Evolutionary conservation across 179 eudicot species (phyloP).

Genomic region (Sideroxylon spinosum): DNA sequence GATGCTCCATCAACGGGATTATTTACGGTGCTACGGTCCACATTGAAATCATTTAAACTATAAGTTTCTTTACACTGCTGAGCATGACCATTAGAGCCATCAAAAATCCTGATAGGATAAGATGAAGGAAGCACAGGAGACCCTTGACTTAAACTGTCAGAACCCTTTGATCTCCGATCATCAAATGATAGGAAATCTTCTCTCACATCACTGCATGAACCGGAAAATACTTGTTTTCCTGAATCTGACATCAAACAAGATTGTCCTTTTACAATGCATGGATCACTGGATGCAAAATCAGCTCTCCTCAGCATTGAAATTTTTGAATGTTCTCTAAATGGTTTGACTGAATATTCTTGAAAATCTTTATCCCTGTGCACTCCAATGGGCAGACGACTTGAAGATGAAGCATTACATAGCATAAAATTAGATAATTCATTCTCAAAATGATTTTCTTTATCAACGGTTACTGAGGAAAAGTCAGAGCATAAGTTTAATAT

Average conservation of each 20-base stretch:
- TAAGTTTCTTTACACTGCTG: constrained; percentile 21
- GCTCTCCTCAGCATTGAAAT: constrained; percentile 8
- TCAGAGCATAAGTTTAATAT: constrained; percentile 28
- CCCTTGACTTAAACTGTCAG: constrained; percentile 18
- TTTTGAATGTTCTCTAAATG: constrained; percentile 25
- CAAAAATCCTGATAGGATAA: constrained; percentile 23
- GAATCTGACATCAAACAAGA: constrained; percentile 20
- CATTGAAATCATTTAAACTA: constrained; percentile 17
- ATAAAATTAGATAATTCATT: constrained; percentile 22
- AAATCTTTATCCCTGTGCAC: constrained; percentile 20
- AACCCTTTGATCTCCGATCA: constrained; percentile 24
- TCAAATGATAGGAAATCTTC: constrained; percentile 23
- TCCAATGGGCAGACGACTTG: constrained; percentile 23
- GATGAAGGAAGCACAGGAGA: constrained; percentile 26
- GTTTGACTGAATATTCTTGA: constrained; percentile 18
- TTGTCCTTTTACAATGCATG: constrained; percentile 13
- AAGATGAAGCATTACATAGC: constrained; percentile 18
- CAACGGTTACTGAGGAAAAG: constrained; percentile 28
- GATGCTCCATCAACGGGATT: constrained; percentile 34
- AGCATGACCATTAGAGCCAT: constrained; percentile 23
- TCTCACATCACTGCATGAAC: constrained; percentile 18
- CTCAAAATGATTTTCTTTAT: constrained; percentile 16
- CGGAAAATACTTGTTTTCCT: constrained; percentile 15
- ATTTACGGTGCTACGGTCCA: constrained; percentile 22
- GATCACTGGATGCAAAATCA: constrained; percentile 12